Conservation (phyloP, 176 grass and related monocot genomes). For the Aegilops speltoides region DNA sequence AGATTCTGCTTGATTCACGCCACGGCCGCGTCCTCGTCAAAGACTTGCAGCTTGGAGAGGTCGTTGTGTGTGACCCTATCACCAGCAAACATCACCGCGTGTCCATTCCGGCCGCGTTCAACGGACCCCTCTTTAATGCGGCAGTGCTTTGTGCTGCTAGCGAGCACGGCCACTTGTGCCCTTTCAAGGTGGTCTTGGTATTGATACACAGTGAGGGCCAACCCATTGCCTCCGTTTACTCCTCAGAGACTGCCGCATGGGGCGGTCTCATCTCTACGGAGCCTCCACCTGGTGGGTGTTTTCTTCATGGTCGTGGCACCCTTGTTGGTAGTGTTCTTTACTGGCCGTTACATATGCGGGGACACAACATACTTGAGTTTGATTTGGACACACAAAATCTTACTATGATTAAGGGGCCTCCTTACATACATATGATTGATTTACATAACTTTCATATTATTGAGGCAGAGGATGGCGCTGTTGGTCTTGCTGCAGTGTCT, state of each 20-base stretch:
- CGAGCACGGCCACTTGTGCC: background rate
- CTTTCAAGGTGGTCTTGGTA: background rate
- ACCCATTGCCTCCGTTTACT: background rate
- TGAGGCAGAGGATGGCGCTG: background rate
- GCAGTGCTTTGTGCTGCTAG: background rate
- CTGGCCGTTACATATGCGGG: background rate
- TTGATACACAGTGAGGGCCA: background rate
- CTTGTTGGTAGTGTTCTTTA: background rate
- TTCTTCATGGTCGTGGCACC: background rate
- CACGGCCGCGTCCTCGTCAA: background rate
- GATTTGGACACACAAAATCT: background rate
- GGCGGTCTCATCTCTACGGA: background rate
- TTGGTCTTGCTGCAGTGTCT: background rate
- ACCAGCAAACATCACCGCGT: background rate
- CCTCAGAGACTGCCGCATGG: background rate
- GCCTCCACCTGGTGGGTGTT: background rate
- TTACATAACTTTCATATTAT: background rate
- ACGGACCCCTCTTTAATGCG: fast-evolving
- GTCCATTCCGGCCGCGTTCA: background rate
- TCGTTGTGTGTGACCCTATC: background rate
- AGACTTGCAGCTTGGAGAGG: background rate
- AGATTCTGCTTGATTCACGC: no score
- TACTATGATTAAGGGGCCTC: background rate
- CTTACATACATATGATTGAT: no score
- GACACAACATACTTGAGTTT: background rate